phyloP scores from a whole-genome alignment of 495 filamentous ascomycete species.

The Hypoxylon intermedium region DNA sequence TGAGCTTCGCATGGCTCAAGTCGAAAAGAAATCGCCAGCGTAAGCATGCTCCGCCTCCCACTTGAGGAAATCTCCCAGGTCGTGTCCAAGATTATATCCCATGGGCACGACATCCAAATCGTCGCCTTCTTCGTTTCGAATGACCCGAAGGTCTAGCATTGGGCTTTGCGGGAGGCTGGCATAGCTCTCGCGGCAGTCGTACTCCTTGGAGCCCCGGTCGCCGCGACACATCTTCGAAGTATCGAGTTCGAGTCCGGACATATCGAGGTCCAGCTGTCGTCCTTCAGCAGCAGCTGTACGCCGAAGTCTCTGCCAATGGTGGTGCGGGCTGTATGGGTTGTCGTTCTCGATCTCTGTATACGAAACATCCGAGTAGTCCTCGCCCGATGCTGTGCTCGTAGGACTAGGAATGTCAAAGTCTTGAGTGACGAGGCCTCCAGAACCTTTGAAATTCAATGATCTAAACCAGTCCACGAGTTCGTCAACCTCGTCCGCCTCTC shows the following conservation, averaged over 20 bases:
- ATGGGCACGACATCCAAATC: conserved; percentile 56
- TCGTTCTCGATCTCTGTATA: conserved; percentile 33
- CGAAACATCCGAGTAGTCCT: conserved; percentile 37
- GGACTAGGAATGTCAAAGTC: conserved; percentile 36
- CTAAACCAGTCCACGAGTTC: conserved; percentile 55
- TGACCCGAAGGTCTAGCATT: conserved; percentile 57
- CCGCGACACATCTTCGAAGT: conserved; percentile 23
- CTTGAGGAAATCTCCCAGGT: conserved; percentile 58
- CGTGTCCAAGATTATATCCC: conserved; percentile 63
- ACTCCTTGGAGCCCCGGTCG: conserved; percentile 27
- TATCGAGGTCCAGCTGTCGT: conserved; percentile 29
- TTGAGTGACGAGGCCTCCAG: conserved; percentile 45
- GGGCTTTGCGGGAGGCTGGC: conserved; percentile 57
- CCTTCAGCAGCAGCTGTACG: conserved; percentile 11
- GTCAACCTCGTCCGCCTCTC: conserved; percentile 49
- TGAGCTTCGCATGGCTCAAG: conserved; percentile 13
- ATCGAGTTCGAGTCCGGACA: conserved; percentile 19
- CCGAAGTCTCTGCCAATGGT: conserved; percentile 28
- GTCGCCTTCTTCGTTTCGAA: conserved; percentile 47
- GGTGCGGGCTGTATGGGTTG: conserved; percentile 33
- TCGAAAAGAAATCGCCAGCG: conserved; percentile 37
- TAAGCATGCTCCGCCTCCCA: conserved; percentile 57
- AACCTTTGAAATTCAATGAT: conserved; percentile 47
- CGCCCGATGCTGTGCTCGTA: conserved; percentile 40
- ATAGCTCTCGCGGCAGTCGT: conserved; percentile 40